Base-by-base conservation (phyloP, 1,139 yeast genomes). In the Sugiyamaella novakii region DNA sequence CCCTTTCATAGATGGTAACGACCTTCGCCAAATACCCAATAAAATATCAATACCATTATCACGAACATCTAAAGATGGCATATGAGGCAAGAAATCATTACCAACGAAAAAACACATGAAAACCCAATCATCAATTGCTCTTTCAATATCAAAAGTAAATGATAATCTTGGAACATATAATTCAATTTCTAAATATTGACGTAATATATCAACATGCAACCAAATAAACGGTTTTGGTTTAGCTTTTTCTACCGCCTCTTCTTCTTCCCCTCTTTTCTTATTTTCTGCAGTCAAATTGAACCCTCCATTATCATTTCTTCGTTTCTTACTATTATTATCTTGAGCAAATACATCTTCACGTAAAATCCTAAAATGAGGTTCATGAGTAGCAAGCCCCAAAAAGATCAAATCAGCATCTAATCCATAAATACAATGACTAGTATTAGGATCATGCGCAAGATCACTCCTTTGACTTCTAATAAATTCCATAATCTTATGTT, bases 101-200 rank as follows among this genome's bases (percentile, higher is more conserved):
- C 99, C 99, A 51, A 92, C 95, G 65, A 94, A 94, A 73, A 94
- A 94, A 77, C 98, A 92, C 91, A 94, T 85, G 59, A 94, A 94
- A 14, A 94, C 91, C 98, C 98, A 94, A 70, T 94, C 99, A 66
- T 94, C 99, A 54, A 94, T 84, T 2, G 98, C 97, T 51, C 98
- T 77, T 69, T 94, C 99, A 53, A 89, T 70, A 64, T 92, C 97
- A 69, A 85, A 89, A 14, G 82, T 78, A 61, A 87, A 84, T 1
- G 88, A 77, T 25, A 84, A 66, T 40, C 83, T 76, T 1, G 91
- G 88, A 24, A 86, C 80, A 24, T 53, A 50, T 48, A 94, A 74
- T 67, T 94, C 99, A 8, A 87, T 80, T 49, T 84, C 87, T 51
- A 94, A 74, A 62, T 94, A 94, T 62, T 94, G 98, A 54, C 98